phyloP scores from a whole-genome alignment of 108 stramenopile genomes.

The Chaetoceros tenuissimus region DNA sequence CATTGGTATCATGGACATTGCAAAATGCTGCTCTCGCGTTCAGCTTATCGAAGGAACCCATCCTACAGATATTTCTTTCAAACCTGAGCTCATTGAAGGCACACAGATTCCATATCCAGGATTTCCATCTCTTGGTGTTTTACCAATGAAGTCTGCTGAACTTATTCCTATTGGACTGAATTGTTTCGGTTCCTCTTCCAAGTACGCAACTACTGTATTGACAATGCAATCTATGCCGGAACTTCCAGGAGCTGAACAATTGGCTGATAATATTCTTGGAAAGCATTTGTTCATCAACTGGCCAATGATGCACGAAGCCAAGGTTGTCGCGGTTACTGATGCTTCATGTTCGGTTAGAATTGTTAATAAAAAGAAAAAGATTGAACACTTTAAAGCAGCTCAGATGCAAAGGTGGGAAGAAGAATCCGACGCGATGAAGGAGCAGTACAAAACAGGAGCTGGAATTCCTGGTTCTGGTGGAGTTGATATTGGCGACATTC shows the following conservation, averaged over 20 bases:
- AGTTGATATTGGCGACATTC: constrained; percentile 81
- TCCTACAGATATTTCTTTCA: constrained; percentile 51
- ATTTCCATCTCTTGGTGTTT: constrained; percentile 85
- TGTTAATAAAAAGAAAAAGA: constrained; percentile 35
- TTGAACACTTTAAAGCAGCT: constrained; percentile 26
- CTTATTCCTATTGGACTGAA: constrained; percentile 62
- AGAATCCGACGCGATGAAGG: constrained; percentile 51
- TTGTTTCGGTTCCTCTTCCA: constrained; percentile 81
- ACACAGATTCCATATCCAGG: constrained; percentile 86
- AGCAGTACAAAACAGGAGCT: constrained; percentile 67
- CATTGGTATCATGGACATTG: constrained; percentile 78
- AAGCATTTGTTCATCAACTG: constrained; percentile 90
- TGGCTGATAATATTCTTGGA: constrained; percentile 73
- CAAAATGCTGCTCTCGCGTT: constrained; percentile 65
- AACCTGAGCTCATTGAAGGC: constrained; percentile 74
- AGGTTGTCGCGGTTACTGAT: constrained; percentile 84
- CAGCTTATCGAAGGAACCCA: constrained; percentile 51
- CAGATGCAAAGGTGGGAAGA: constrained; percentile 53
- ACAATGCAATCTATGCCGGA: constrained; percentile 62
- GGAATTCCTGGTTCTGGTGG: constrained; percentile 79
- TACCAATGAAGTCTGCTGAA: constrained; percentile 65
- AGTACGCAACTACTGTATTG: constrained; percentile 83
- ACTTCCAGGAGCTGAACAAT: constrained; percentile 47
- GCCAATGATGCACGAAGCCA: constrained; percentile 98
- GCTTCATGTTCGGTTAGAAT: constrained; percentile 49